A percentile compares a stretch with the other conserved stretches of the same genome.
Evolutionary conservation across 805 yeast genomes (phyloP).

Genomic region (Tetrapisispora arboricola): DNA sequence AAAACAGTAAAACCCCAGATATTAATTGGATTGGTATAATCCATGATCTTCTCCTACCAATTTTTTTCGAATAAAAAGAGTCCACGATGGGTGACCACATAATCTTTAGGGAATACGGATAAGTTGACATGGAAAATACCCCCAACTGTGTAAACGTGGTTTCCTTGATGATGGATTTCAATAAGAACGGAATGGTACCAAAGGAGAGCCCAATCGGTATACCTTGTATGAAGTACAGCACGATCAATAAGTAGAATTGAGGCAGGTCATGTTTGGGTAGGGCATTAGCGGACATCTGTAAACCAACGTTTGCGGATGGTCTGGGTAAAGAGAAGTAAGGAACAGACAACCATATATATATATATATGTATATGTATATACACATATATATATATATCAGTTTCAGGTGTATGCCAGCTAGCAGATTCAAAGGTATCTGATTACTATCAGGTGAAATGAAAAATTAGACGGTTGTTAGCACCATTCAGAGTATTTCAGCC

Average conservation of each 20-base stretch:
- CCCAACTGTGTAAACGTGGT: slow-evolving; percentile 86
- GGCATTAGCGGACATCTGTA: not conserved
- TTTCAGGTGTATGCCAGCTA: too few relatives aligned
- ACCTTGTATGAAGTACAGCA: slow-evolving; percentile 84
- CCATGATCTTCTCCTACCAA: slow-evolving; percentile 90
- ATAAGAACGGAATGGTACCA: slow-evolving; percentile 84
- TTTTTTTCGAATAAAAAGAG: slow-evolving; percentile 52
- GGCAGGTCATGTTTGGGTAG: slow-evolving; percentile 47
- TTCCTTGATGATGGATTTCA: slow-evolving; percentile 52
- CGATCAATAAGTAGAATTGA: slow-evolving; percentile 61
- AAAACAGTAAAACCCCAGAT: slow-evolving; percentile 58
- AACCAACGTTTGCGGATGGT: not conserved
- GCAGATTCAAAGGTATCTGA: too few relatives aligned
- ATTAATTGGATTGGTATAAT: slow-evolving; percentile 83
- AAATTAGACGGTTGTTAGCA: too few relatives aligned
- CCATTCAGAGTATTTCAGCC: too few relatives aligned
- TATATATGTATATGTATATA: too few relatives aligned
- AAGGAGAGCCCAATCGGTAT: slow-evolving; percentile 93
- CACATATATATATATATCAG: too few relatives aligned
- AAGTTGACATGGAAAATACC: slow-evolving; percentile 79
- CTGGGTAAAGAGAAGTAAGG: not conserved
- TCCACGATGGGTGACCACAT: slow-evolving; percentile 96
- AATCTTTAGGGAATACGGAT: slow-evolving; percentile 86
- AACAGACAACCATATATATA: too few relatives aligned
- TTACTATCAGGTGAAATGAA: too few relatives aligned